Base-by-base conservation (phyloP, 2,329 filamentous ascomycete species). In the Alternaria sp. region DNA sequence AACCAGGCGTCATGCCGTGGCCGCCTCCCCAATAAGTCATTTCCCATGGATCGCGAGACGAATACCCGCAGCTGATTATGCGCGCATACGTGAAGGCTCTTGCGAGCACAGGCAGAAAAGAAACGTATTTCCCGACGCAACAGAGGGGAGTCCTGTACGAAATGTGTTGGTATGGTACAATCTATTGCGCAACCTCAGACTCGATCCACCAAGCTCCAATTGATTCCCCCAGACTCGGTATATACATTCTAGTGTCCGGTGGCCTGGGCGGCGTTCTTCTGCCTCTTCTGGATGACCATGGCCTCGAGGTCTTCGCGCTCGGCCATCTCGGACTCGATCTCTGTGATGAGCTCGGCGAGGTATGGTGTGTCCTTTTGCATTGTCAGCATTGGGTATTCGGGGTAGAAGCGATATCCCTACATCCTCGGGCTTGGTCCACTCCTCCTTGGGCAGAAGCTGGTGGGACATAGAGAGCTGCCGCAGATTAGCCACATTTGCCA, bases 231-330 rank as follows among this genome's bases (percentile, higher is more conserved):
- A 57, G 46, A 59, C 60, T 53, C 51, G 63, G 60, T 74, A 64
- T 72, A 67, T 68, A 73, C 58, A 67, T 54, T 65, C 58, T 74
- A 77, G 61, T 77, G 74, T 55, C 63, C 63, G 43, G 50, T 60
- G 36, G 36, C 36, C 60, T 62, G 17, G 30, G 61, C 23, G 44
- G 65, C 68, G 60, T 76, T 75, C 68, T 61, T 68, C 67, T 72
- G 62, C 67, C 75, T 75, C 76, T 80, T 80, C 77, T 81, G 85
- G 73, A 91, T 82, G 65, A 87, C 82, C 83, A 92, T 85, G 68
- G 86, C 83, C 80, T 92, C 90, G 73, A 92, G 82, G 76, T 92
- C 90, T 70, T 85, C 84, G 69, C 89, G 87, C 82, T 93, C 90
- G 76, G 85, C 86, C 71, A 83, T 80, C 83, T 91, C 90, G 59